phyloP scores from a whole-genome alignment of 305 asterid genomes.

The Solanum hybrid region DNA sequence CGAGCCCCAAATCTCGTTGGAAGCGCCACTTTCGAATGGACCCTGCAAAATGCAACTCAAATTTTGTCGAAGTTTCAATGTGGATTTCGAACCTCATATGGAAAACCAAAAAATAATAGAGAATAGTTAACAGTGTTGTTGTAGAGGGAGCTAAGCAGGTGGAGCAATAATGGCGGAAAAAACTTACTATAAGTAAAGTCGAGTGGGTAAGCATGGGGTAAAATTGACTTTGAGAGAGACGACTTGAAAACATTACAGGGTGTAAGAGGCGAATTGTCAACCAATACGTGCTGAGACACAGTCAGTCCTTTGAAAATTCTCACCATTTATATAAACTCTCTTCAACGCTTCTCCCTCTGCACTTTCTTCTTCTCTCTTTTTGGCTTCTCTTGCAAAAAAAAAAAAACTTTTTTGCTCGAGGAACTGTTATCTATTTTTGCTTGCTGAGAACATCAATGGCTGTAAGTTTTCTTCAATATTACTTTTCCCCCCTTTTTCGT shows the following conservation, averaged over 20 bases:
- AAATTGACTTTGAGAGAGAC: background rate
- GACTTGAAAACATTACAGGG: background rate
- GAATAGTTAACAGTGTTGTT: background rate
- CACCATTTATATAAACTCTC: background rate
- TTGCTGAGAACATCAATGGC: constrained; percentile 14
- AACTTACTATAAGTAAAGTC: background rate
- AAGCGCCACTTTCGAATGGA: accelerated
- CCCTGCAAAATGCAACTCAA: accelerated
- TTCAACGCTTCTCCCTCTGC: background rate
- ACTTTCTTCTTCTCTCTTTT: background rate
- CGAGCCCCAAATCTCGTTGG: accelerated
- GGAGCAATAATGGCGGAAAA: background rate
- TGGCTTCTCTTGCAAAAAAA: background rate
- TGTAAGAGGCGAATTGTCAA: constrained; percentile 15
- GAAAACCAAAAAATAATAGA: background rate
- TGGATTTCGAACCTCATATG: accelerated
- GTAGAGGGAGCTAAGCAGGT: background rate
- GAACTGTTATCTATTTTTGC: background rate
- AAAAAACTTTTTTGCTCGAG: background rate
- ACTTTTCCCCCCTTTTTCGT: background rate
- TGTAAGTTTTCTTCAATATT: constrained; percentile 9
- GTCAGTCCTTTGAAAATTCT: constrained; percentile 13
- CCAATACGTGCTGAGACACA: background rate
- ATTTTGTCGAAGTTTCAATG: accelerated
- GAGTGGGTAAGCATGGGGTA: background rate